Percentiles rank a stretch among this genome's conserved stretches.
Conservation (phyloP, 2,329 filamentous ascomycete genomes). For the Orbilia quercus region DNA sequence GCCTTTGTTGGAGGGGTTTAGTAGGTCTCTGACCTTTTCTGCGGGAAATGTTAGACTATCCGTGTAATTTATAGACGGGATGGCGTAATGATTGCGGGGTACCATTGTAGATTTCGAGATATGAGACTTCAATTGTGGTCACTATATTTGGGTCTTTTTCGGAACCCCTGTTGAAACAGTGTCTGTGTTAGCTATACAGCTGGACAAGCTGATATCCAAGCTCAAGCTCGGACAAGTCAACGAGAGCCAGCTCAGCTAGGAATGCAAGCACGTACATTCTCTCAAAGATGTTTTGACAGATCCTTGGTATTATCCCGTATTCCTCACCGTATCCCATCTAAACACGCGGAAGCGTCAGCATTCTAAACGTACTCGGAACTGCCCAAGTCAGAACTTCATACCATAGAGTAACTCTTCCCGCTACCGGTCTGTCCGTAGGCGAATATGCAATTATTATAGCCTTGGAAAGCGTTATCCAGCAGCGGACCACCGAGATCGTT, state of each 20-base stretch:
- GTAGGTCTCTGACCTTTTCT: constrained; percentile 90
- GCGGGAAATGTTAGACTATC: constrained; percentile 3
- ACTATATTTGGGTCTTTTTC: constrained; percentile 78
- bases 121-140: constrained; percentile 97
- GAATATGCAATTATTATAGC: constrained; percentile 99
- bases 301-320: constrained; percentile 92
- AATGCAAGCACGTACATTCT: constrained; percentile 70
- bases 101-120: constrained; percentile 95
- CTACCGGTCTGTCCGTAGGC: constrained; percentile 98
- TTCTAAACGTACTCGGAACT: constrained; percentile 1
- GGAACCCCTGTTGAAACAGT: constrained; percentile 66
- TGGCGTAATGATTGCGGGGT: constrained; percentile 2
- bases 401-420: constrained; percentile 96
- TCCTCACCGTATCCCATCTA: constrained; percentile 98
- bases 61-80: constrained; percentile 2
- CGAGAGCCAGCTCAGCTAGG: constrained; percentile 19
- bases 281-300: constrained; percentile 97
- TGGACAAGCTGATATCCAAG: background rate
- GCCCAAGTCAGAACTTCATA: constrained; percentile 29
- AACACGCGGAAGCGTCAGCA: constrained; percentile 1
- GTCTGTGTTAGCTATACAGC: constrained; percentile 9
- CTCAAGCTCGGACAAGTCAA: background rate
- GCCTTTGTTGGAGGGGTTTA: constrained; percentile 94
- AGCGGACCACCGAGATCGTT: constrained; percentile 87
- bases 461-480: constrained; percentile 96